These are phyloP conservation scores for Filobasidium floriforme DNA, from an alignment of 768 basidiomycete species.

Conservation along the genomic window DNA sequence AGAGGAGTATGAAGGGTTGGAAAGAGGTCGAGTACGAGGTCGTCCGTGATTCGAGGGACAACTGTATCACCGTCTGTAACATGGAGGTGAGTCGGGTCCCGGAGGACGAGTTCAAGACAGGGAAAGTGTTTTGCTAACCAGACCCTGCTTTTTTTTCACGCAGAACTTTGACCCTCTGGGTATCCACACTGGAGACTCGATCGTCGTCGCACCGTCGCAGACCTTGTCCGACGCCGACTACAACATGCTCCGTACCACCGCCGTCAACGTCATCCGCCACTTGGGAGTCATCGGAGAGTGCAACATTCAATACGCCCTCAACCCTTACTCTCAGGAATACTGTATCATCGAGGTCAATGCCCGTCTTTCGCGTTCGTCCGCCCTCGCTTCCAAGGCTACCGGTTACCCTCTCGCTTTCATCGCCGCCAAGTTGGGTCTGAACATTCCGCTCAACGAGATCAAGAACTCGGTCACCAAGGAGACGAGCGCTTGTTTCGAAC, in stretches of 20 bases:
- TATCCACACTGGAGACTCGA: constrained; percentile 97
- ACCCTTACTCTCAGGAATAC: constrained; percentile 88
- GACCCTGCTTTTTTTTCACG: constrained; percentile 9
- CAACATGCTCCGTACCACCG: constrained; percentile 97
- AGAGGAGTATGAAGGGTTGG: constrained; percentile 99
- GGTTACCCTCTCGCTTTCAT: constrained; percentile 98
- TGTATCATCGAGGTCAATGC: constrained; percentile 99
- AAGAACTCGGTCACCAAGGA: constrained; percentile 95
- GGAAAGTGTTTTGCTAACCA: too few relatives aligned
- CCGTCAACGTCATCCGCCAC: constrained; percentile 97
- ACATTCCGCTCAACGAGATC: constrained; percentile 95
- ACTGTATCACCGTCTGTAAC: constrained; percentile 99
- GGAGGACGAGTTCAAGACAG: too few relatives aligned
- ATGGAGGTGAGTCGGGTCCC: constrained; percentile 75
- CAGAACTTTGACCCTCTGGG: constrained; percentile 99
- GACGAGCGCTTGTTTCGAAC: constrained; percentile 96
- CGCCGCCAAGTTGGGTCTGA: constrained; percentile 93
- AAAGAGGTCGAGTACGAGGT: constrained; percentile 99
- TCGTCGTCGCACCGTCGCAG: constrained; percentile 95
- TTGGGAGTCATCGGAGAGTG: constrained; percentile 96
- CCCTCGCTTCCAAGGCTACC: constrained; percentile 94
- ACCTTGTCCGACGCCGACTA: constrained; percentile 98
- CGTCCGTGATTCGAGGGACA: constrained; percentile 91
- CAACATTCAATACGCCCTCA: constrained; percentile 97
- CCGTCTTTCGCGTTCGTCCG: constrained; percentile 95